Evolutionary conservation across 805 yeast species (phyloP), one percentile per base, ranked within the genome.

Genomic region (Metahyphopichia silvanorum): DNA sequence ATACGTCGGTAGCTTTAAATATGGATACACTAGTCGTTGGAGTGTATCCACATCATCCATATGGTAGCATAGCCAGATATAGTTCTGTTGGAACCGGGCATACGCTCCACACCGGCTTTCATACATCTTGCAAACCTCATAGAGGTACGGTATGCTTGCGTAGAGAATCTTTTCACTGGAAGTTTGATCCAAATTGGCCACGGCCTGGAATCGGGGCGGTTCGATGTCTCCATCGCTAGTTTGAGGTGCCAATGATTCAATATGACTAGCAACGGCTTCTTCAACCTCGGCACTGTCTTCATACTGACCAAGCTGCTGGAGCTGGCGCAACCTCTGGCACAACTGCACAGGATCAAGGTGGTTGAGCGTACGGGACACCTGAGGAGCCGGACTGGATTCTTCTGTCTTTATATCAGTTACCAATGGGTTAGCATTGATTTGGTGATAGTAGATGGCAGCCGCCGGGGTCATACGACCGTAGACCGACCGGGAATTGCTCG

Each of bases 21-120:
- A 56, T 8, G 37, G 30, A 27, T 49, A 42, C 7, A 51, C 35
- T 14, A 55, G 35, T 16, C 37, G 33, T 27, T 53, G 53, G 13
- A 58, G 31, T 16, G 49, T 39, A 12, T 46, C 42, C 10, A 56
- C 16, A 29, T 66, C 63, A 27, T 60, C 57, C 43, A 43, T 44
- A 42, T 66, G 67, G 40, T 59, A 66, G 29, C 64, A 52, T 12
- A 60, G 37, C 60, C 64, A 60, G 7, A 61, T 57, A 27, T 50
- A 54, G 24, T 46, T 42, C 25, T 53, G 56, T 23, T 48, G 43
- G 20, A 55, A 49, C 11, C 35, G 29, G n/a, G 38, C 40, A 17
- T 45, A 25, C 13, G 27, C 29, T 13, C 30, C 26, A 26, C 40
- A 38, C 7, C 33, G 25, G 6, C 24, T 28, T 27, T 53, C 55